phyloP scores from a whole-genome alignment of 2,329 filamentous ascomycete genomes.

The Aulographum hederae region DNA sequence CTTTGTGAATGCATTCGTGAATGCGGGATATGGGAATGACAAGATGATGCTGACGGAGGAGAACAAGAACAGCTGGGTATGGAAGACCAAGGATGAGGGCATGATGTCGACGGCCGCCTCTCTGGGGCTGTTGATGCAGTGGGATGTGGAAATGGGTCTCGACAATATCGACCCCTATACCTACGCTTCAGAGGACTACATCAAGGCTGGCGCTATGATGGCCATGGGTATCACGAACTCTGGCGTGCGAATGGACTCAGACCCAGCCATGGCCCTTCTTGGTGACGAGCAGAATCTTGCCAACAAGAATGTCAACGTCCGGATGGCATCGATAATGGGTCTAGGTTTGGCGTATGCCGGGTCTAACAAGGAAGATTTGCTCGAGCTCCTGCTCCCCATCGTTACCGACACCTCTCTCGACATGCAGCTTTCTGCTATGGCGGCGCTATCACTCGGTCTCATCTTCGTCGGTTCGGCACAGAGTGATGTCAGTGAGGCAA shows the following conservation, averaged over 20 bases:
- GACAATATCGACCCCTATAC: slow-evolving; percentile 93
- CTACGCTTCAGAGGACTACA: slow-evolving; percentile 62
- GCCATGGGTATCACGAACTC: slow-evolving; percentile 94
- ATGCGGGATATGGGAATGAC: slow-evolving; percentile 86
- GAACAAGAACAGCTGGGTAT: slow-evolving; percentile 79
- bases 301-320: slow-evolving; percentile 57
- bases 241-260: slow-evolving; percentile 73
- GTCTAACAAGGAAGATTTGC: slow-evolving; percentile 76
- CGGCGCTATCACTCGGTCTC: slow-evolving; percentile 74
- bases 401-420: slow-evolving; percentile 68
- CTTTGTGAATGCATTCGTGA: slow-evolving; percentile 94
- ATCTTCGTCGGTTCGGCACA: slow-evolving; percentile 88
- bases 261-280: slow-evolving; percentile 76
- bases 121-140: slow-evolving; percentile 74
- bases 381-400: slow-evolving; percentile 71
- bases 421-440: slow-evolving; percentile 95
- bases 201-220: slow-evolving; percentile 80
- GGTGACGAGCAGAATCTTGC: slow-evolving; percentile 64
- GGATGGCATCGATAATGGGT: slow-evolving; percentile 84
- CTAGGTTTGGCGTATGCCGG: slow-evolving; percentile 88
- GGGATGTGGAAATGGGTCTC: slow-evolving; percentile 83
- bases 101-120: slow-evolving; percentile 96
- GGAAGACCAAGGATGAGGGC: slow-evolving; percentile 97
- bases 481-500: slow-evolving; percentile 76
- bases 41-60: slow-evolving; percentile 93